phyloP scores from a whole-genome alignment of 2,329 filamentous ascomycete genomes.

The Neopestalotiopsis sp. region DNA sequence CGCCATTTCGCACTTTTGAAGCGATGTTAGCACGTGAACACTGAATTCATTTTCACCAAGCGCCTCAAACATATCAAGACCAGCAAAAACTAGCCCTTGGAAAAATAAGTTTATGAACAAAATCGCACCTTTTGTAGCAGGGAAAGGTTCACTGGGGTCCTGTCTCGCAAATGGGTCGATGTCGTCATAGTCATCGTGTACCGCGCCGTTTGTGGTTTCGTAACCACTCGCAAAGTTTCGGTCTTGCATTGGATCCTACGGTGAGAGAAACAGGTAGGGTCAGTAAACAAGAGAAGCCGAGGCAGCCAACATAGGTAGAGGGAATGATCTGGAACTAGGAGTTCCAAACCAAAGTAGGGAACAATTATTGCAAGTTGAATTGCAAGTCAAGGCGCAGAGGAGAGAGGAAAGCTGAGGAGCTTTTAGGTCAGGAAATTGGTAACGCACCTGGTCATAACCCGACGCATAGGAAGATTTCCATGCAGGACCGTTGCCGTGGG shows the following conservation, averaged over 20 bases:
- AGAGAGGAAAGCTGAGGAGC: not conserved
- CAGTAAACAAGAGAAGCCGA: not conserved
- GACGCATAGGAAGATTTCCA: conserved; percentile 43
- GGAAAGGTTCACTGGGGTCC: conserved; percentile 29
- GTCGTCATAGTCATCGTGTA: conserved; percentile 29
- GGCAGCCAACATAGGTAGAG: not conserved
- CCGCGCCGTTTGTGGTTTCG: conserved; percentile 27
- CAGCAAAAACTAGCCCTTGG: not conserved
- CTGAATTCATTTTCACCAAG: not conserved
- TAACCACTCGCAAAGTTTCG: conserved; percentile 29
- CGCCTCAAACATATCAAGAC: not conserved
- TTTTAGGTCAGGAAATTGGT: conserved; percentile 3
- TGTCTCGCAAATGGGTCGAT: conserved; percentile 27
- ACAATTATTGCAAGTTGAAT: not conserved
- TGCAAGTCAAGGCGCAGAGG: not conserved
- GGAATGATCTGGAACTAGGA: not conserved
- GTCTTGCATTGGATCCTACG: conserved; percentile 32
- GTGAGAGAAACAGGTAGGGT: conserved; percentile 6
- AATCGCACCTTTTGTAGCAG: conserved; percentile 32
- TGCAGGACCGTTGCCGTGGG: conserved; percentile 51
- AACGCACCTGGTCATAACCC: conserved; percentile 35
- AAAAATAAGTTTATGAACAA: not conserved
- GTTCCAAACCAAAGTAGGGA: not conserved
- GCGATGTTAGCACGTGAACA: conserved; percentile 24
- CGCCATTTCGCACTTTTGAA: conserved; percentile 30